Conservation (phyloP, 192 early-diverging fungal species). For the Backusella macrospora region DNA sequence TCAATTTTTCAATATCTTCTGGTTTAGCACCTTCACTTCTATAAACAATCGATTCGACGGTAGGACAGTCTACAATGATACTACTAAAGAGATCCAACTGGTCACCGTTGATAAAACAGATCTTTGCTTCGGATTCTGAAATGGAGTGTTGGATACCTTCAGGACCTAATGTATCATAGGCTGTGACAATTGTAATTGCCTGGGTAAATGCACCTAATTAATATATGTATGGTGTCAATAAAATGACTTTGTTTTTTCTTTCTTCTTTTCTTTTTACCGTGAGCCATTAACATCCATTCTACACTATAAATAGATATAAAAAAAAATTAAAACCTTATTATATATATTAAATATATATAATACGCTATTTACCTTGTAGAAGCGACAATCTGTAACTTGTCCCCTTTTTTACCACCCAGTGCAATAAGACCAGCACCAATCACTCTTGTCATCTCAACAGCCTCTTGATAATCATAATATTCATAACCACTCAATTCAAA, state of each 20-base stretch:
- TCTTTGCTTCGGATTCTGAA: slow-evolving; percentile 73
- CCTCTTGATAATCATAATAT: slow-evolving; percentile 79
- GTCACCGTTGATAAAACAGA: slow-evolving; percentile 74
- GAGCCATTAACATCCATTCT: slow-evolving; percentile 41
- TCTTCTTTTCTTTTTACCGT: slow-evolving; percentile 1
- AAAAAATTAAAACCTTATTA: neutral
- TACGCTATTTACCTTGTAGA: slow-evolving; percentile 59
- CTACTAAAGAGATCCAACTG: slow-evolving; percentile 65
- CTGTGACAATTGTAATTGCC: slow-evolving; percentile 77
- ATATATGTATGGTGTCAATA: too few species aligned
- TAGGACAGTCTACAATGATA: slow-evolving; percentile 57
- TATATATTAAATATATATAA: neutral
- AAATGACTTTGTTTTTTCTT: too few species aligned
- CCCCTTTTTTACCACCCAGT: slow-evolving; percentile 53
- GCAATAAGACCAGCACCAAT: slow-evolving; percentile 75
- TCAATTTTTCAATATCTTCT: slow-evolving; percentile 50
- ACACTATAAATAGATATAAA: slow-evolving; percentile 48
- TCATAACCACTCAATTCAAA: slow-evolving; percentile 76
- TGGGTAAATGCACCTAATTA: slow-evolving; percentile 61
- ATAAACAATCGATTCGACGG: slow-evolving; percentile 69
- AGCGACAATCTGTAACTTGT: slow-evolving; percentile 69
- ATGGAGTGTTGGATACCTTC: slow-evolving; percentile 77
- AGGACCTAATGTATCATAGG: slow-evolving; percentile 86
- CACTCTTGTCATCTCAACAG: slow-evolving; percentile 45
- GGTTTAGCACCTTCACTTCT: slow-evolving; percentile 60